phyloP scores from a whole-genome alignment of 192 early-diverging fungal genomes.

The Coemansia sp. region DNA sequence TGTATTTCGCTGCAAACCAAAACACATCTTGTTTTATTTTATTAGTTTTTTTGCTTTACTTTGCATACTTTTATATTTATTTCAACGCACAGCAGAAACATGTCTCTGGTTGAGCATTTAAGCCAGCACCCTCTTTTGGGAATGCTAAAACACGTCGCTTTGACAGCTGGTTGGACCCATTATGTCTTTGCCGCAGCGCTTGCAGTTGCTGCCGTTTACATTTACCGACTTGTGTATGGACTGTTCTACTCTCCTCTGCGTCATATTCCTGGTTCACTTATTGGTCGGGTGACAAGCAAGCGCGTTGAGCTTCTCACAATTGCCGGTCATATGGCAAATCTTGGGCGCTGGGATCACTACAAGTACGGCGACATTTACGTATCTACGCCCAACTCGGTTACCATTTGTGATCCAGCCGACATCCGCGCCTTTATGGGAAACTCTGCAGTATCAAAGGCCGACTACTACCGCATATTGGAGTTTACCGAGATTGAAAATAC shows the following conservation, averaged over 20 bases:
- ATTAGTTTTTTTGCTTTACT: no score
- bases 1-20: no score
- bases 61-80: no score
- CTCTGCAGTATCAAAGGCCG: constrained; percentile 16
- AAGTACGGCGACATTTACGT: constrained; percentile 40
- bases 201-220: not conserved
- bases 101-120: not conserved
- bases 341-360: constrained; percentile 19
- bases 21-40: no score
- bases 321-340: constrained; percentile 17
- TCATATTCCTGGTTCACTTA: constrained; percentile 24
- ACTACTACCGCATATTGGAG: constrained; percentile 25
- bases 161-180: not conserved
- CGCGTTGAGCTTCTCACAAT: constrained; percentile 8
- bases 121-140: not conserved
- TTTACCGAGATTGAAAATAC: constrained; percentile 47
- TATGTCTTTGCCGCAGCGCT: not conserved
- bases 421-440: constrained; percentile 27
- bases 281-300: constrained; percentile 17
- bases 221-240: constrained; percentile 15
- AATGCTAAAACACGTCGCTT: not conserved
- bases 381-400: constrained; percentile 16
- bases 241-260: constrained; percentile 33
- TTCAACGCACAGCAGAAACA: not conserved
- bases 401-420: constrained; percentile 32